Conservation (phyloP, 495 filamentous ascomycete genomes). For the Schizothecium vesticola region DNA sequence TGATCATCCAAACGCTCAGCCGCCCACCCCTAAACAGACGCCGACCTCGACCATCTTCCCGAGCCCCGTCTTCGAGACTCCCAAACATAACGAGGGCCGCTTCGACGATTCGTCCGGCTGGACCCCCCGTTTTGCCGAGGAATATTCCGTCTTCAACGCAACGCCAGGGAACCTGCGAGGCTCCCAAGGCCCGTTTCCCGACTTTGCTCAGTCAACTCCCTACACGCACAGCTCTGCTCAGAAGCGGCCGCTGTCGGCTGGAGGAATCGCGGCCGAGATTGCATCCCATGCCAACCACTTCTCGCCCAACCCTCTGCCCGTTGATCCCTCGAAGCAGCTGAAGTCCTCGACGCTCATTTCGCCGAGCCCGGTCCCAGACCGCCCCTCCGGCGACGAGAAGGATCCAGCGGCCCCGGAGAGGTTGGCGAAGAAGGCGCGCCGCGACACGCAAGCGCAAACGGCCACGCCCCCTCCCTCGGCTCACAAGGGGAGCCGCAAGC, state of each 20-base stretch:
- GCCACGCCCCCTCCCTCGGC: constrained; percentile 48
- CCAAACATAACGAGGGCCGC: constrained; percentile 45
- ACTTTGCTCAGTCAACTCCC: constrained; percentile 31
- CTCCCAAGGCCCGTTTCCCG: constrained; percentile 35
- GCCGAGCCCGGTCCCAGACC: constrained; percentile 28
- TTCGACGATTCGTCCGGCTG: constrained; percentile 47
- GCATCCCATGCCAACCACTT: constrained; percentile 55
- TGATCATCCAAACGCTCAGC: constrained; percentile 71
- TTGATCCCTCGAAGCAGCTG: constrained; percentile 52
- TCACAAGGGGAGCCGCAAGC: constrained; percentile 46
- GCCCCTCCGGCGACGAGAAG: constrained; percentile 20
- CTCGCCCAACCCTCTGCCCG: constrained; percentile 51
- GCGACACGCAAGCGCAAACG: constrained; percentile 40
- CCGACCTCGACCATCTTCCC: constrained; percentile 61
- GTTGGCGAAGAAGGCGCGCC: constrained; percentile 37
- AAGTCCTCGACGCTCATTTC: constrained; percentile 52
- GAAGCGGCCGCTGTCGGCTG: constrained; percentile 38
- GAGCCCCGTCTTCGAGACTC: constrained; percentile 61
- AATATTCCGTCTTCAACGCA: constrained; percentile 53
- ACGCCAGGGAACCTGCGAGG: constrained; percentile 49
- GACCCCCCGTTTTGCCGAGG: constrained; percentile 53
- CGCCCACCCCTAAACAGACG: constrained; percentile 70
- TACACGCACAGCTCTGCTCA: constrained; percentile 27
- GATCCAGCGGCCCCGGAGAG: constrained; percentile 21
- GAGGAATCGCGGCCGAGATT: constrained; percentile 40